A percentile compares a stretch with the other conserved stretches of the same genome.
Evolutionary conservation across 2,329 filamentous ascomycete genomes (phyloP).

Genomic region (Colletotrichum horii): DNA sequence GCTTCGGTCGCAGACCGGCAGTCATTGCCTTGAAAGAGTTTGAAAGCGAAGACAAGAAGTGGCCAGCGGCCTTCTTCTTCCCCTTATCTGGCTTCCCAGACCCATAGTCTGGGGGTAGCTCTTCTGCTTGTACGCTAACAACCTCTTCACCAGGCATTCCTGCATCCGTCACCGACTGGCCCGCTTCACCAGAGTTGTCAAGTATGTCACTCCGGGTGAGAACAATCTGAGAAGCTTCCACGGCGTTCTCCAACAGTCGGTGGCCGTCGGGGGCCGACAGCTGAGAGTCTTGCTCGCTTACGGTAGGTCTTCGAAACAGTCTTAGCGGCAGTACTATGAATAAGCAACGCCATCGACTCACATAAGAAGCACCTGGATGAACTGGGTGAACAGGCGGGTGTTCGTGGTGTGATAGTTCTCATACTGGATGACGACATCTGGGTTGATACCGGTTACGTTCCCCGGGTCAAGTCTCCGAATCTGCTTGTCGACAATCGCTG

Average conservation of each 20-base stretch:
- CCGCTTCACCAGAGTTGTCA: neutral
- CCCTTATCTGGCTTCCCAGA: neutral
- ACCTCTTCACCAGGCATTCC: neutral
- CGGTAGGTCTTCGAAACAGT: neutral
- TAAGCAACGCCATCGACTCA: neutral
- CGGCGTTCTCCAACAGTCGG: slow-evolving; percentile 1
- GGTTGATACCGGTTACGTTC: slow-evolving; percentile 27
- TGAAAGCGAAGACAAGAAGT: slow-evolving; percentile 32
- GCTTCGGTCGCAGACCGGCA: slow-evolving; percentile 34
- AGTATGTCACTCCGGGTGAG: neutral
- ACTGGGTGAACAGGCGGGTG: slow-evolving; percentile 26
- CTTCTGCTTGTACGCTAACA: neutral
- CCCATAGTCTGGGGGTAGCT: neutral
- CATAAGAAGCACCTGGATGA: slow-evolving; percentile 4
- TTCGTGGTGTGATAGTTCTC: slow-evolving; percentile 28
- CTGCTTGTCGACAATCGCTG: slow-evolving; percentile 37
- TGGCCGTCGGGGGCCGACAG: slow-evolving; percentile 12
- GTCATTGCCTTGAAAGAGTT: slow-evolving; percentile 41
- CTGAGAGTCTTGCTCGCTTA: neutral
- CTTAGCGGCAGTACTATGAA: neutral
- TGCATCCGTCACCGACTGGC: neutral
- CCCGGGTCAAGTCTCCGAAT: slow-evolving; percentile 33
- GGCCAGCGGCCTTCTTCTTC: slow-evolving; percentile 14
- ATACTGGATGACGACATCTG: slow-evolving; percentile 29
- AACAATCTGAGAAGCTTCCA: slow-evolving; percentile 12